Evolutionary conservation across 768 basidiomycete genomes (phyloP).

Genomic region (Pisolithus sp.): DNA sequence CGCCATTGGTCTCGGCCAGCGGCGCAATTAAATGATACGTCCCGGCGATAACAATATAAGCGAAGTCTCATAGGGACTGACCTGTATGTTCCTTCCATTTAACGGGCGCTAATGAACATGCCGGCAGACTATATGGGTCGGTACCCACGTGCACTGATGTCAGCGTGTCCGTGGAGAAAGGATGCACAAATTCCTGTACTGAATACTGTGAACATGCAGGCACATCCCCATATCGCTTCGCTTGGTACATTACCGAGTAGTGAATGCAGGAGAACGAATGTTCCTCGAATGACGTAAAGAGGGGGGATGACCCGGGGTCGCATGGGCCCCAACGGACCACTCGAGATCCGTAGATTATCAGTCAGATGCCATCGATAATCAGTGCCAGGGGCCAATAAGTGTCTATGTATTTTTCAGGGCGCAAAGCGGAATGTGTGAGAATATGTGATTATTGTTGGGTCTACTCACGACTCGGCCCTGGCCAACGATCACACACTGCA

Average conservation of each 20-base stretch:
- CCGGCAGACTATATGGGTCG: constrained; percentile 9
- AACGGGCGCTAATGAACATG: constrained; percentile 8
- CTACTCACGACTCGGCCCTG: neutral
- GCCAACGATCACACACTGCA: neutral
- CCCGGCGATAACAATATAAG: neutral
- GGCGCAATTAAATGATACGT: neutral
- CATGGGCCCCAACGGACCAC: neutral
- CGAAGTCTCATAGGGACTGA: neutral
- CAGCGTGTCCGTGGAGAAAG: constrained; percentile 25
- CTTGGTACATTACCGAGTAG: constrained; percentile 24
- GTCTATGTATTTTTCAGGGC: neutral
- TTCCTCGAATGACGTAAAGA: constrained; percentile 22
- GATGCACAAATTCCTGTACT: constrained; percentile 5
- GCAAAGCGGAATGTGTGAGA: neutral
- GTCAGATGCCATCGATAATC: constrained; percentile 24
- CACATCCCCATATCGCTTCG: constrained; percentile 7
- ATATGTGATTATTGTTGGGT: neutral
- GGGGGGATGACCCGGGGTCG: constrained; percentile 18
- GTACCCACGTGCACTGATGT: constrained; percentile 9
- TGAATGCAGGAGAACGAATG: constrained; percentile 26
- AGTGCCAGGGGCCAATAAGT: constrained; percentile 15
- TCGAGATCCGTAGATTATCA: constrained; percentile 12
- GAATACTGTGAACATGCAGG: neutral
- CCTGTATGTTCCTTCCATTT: neutral
- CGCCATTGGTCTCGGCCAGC: neutral